Base-by-base conservation (phyloP, 768 basidiomycete species). In the Suillus tomentosus region DNA sequence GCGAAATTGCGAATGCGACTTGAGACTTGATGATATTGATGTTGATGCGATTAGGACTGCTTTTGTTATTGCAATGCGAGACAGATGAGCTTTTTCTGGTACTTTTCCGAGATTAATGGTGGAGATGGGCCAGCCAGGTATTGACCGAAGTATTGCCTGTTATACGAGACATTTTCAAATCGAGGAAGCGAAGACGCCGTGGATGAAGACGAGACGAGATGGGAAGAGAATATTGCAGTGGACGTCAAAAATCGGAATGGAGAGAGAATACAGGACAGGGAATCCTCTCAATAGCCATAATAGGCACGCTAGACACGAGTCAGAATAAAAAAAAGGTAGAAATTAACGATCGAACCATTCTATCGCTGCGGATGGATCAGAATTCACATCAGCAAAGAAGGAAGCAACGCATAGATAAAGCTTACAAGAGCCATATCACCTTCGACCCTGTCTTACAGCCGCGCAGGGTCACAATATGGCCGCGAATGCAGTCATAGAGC, bases 401-500 rank as follows among this genome's bases (percentile, higher is more conserved):
- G 62, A 37, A 19, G 45, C n/a, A 40, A 15, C 51, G 53, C 24
- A 63, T 53, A 27, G 66, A 51, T 51, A 31, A 40, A 45, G 59
- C 83, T 56, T 72, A 85, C 84, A 95, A 95, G 58, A 95, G 82
- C 93, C 93, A 95, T 71, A 94, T 94, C 71, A 94, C 91, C 73
- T 93, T 94, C 1, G 92, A 94, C 34, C 93, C 93, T 2, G 93
- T 93, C 81, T 94, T 94, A 73, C 92, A 94, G 24, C 93, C 93
- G 43, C 93, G 85, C n/a, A 95, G 81, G 36, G 92, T 94, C 55
- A 94, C 92, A 67, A 94, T 93, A 71, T 94, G 92, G 3, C 91
- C 91, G 45, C 89, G 83, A 67, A 94, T 93, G 69, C 93, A 93
- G 50, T 94, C 92, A 70, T 93, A 94, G 42, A 95, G 79, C 64